Conservation (phyloP, 2,329 filamentous ascomycete genomes). For the Ascochyta viciae-villosae region DNA sequence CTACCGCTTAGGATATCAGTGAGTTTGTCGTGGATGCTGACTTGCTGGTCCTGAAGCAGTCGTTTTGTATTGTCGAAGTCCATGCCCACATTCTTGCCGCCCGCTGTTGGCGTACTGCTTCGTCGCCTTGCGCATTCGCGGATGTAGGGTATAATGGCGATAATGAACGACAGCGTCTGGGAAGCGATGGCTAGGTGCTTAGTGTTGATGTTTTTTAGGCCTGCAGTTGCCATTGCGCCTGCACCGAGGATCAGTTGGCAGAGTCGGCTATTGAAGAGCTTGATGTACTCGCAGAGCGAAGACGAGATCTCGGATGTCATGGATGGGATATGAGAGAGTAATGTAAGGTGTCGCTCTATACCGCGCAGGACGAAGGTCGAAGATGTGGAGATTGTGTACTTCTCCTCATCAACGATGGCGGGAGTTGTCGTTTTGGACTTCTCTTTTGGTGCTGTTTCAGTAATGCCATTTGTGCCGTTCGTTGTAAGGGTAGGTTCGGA, state of each 20-base stretch:
- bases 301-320: slow-evolving; percentile 85
- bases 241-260: slow-evolving; percentile 97
- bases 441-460: slow-evolving; percentile 39
- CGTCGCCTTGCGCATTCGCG: slow-evolving; percentile 90
- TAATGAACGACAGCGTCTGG: slow-evolving; percentile 86
- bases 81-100: slow-evolving; percentile 61
- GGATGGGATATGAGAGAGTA: slow-evolving; percentile 84
- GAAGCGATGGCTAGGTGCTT: slow-evolving; percentile 92
- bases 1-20: slow-evolving; percentile 90
- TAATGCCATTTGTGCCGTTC: slow-evolving; percentile 39
- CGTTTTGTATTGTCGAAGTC: slow-evolving; percentile 90
- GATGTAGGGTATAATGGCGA: slow-evolving; percentile 85
- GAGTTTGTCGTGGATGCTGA: slow-evolving; percentile 88
- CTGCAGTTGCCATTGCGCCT: slow-evolving; percentile 85
- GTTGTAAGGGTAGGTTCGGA: slow-evolving; percentile 27
- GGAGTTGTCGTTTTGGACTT: slow-evolving; percentile 56
- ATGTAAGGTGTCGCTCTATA: slow-evolving; percentile 80
- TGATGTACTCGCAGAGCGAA: slow-evolving; percentile 82
- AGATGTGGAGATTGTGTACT: slow-evolving; percentile 84
- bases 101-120: slow-evolving; percentile 43
- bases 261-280: slow-evolving; percentile 93
- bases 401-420: slow-evolving; percentile 83
- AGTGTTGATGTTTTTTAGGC: slow-evolving; percentile 88
- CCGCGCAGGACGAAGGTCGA: slow-evolving; percentile 81
- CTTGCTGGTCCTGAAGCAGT: slow-evolving; percentile 86